Evolutionary conservation across 768 basidiomycete genomes (phyloP).

Genomic region (Dentipellis sp.): DNA sequence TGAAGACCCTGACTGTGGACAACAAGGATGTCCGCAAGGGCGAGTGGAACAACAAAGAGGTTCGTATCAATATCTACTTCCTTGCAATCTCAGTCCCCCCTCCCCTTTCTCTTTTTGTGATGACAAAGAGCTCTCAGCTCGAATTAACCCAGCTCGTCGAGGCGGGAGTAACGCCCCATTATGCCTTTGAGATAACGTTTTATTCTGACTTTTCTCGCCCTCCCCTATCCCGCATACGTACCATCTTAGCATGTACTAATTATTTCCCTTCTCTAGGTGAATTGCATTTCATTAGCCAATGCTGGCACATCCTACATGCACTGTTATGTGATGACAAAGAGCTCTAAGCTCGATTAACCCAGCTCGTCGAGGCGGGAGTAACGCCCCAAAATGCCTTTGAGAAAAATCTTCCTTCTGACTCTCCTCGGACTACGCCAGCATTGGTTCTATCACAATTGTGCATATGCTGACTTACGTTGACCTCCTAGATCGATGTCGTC

Average conservation of each 20-base stretch:
- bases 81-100: neutral
- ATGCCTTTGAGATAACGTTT: neutral
- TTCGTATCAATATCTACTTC: slow-evolving; percentile 25
- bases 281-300: neutral
- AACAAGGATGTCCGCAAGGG: slow-evolving; percentile 87
- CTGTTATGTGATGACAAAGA: slow-evolving; percentile 63
- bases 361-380: slow-evolving; percentile 95
- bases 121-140: slow-evolving; percentile 81
- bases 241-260: neutral
- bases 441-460: neutral
- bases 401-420: slow-evolving; percentile 27
- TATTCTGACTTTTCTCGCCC: slow-evolving; percentile 3
- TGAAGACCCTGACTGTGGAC: slow-evolving; percentile 70
- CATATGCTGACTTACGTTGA: neutral
- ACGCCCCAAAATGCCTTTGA: slow-evolving; percentile 73
- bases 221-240: neutral
- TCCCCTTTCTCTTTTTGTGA: slow-evolving; percentile 23
- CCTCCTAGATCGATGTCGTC: slow-evolving; percentile 72
- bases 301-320: neutral
- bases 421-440: neutral
- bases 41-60: slow-evolving; percentile 97
- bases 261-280: neutral
- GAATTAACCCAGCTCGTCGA: slow-evolving; percentile 94
- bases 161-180: slow-evolving; percentile 83
- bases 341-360: slow-evolving; percentile 78